A percentile compares a stretch with the other conserved stretches of the same genome.
These are phyloP conservation scores for Kernera saxatilis DNA, from an alignment of 345 rosid genomes.

Conservation along the genomic window DNA sequence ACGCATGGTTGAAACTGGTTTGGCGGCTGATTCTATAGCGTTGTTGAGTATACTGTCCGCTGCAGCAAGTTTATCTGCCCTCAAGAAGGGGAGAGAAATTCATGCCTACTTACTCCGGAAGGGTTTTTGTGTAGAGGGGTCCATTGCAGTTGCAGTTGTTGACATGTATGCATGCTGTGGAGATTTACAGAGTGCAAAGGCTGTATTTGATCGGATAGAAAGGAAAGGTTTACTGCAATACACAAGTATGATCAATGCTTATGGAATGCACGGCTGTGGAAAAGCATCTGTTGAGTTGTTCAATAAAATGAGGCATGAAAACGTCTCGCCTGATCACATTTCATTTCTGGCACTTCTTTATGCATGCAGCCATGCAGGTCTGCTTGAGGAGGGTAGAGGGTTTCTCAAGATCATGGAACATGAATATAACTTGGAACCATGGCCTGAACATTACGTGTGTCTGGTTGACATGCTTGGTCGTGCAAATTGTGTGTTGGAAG, in stretches of 20 bases:
- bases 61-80: constrained; percentile 53
- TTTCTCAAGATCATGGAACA: constrained; percentile 53
- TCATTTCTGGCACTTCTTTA: constrained; percentile 67
- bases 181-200: constrained; percentile 47
- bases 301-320: constrained; percentile 41
- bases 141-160: constrained; percentile 52
- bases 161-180: constrained; percentile 88
- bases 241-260: constrained; percentile 79
- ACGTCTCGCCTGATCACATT: constrained; percentile 59
- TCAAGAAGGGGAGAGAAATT: constrained; percentile 71
- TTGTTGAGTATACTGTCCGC: constrained; percentile 59
- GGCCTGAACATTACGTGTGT: constrained; percentile 84
- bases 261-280: constrained; percentile 83
- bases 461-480: constrained; percentile 88
- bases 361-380: constrained; percentile 88
- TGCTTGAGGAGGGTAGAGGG: constrained; percentile 59
- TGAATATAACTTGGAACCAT: constrained; percentile 64
- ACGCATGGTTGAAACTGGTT: constrained; percentile 43
- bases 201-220: constrained; percentile 40
- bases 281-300: constrained; percentile 57
- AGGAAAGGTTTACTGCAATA: constrained; percentile 48
- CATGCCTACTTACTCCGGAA: constrained; percentile 59
- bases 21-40: constrained; percentile 58
- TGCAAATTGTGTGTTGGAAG: constrained; percentile 61
- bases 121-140: constrained; percentile 51